phyloP scores from a whole-genome alignment of 2,329 filamentous ascomycete species.

The Fusarium avenaceum region DNA sequence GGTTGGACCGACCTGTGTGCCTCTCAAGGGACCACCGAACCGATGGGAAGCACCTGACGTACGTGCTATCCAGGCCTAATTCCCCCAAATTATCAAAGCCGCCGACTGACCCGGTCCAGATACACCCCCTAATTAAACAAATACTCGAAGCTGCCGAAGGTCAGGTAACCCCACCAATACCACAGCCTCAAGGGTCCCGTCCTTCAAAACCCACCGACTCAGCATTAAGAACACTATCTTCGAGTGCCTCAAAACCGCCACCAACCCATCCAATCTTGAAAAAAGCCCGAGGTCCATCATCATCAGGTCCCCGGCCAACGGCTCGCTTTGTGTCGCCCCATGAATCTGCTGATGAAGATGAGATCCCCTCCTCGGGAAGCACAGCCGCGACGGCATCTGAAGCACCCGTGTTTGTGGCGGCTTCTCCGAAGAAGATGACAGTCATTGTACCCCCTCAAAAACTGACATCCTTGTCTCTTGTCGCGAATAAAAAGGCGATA shows the following conservation, averaged over 20 bases:
- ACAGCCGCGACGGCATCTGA: conserved; percentile 53
- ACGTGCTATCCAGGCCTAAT: conserved; percentile 38
- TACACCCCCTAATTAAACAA: conserved; percentile 49
- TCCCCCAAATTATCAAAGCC: background rate
- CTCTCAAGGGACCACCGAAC: conserved; percentile 66
- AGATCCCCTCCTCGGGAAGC: conserved; percentile 59
- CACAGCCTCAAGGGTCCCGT: conserved; percentile 33
- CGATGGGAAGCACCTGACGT: conserved; percentile 67
- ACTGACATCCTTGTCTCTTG: conserved; percentile 60
- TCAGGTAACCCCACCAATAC: conserved; percentile 29
- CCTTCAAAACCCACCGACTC: conserved; percentile 42
- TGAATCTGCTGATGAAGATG: conserved; percentile 61
- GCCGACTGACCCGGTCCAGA: conserved; percentile 44
- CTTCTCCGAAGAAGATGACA: conserved; percentile 48
- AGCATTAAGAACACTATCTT: conserved; percentile 52
- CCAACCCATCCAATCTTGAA: conserved; percentile 71
- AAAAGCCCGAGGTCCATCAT: conserved; percentile 68
- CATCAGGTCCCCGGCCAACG: conserved; percentile 68
- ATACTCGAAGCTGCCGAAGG: conserved; percentile 47
- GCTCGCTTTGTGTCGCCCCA: conserved; percentile 71
- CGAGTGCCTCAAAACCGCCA: conserved; percentile 60
- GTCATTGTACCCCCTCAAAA: conserved; percentile 51
- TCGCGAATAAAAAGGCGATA: conserved; percentile 61
- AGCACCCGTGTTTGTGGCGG: conserved; percentile 46
- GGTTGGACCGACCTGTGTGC: conserved; percentile 68